phyloP scores from a whole-genome alignment of 1,284 basidiomycete species.

The Fomitopsis schrenkii region DNA sequence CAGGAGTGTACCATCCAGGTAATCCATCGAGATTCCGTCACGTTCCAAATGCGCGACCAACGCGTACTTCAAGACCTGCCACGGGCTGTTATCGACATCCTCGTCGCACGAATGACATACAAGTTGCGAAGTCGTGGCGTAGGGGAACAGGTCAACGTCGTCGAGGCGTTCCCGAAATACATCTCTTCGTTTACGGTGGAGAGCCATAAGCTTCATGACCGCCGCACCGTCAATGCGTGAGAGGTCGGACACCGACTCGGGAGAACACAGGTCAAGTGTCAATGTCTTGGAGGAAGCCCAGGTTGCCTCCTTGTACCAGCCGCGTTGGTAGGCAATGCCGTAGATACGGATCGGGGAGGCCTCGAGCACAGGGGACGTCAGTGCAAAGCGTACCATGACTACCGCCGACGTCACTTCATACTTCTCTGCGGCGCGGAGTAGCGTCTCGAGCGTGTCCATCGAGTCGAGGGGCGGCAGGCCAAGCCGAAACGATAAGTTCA shows the following conservation, averaged over 20 bases:
- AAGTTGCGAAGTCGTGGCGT: neutral
- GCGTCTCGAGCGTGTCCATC: conserved; percentile 43
- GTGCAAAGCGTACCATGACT: conserved; percentile 46
- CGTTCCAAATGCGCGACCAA: neutral
- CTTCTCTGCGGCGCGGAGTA: conserved; percentile 56
- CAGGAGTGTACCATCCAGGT: neutral
- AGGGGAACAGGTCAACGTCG: conserved; percentile 5
- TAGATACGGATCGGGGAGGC: conserved; percentile 49
- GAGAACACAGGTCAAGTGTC: conserved; percentile 40
- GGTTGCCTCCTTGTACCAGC: conserved; percentile 49
- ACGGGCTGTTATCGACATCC: conserved; percentile 12
- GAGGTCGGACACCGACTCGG: conserved; percentile 20
- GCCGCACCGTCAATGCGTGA: conserved; percentile 10
- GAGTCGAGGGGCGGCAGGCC: conserved; percentile 41
- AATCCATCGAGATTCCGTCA: neutral
- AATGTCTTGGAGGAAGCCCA: conserved; percentile 40
- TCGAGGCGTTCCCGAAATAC: conserved; percentile 15
- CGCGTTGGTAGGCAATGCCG: conserved; percentile 47
- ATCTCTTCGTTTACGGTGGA: conserved; percentile 19
- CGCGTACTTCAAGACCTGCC: neutral
- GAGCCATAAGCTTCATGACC: conserved; percentile 15
- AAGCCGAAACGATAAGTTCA: conserved; percentile 53
- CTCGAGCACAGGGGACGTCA: conserved; percentile 39
- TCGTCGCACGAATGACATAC: conserved; percentile 2
- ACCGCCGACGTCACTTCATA: conserved; percentile 59